A percentile compares a stretch with the other conserved stretches of the same genome.
These are phyloP conservation scores for Zymoseptoria tritici DNA, from an alignment of 2,329 filamentous ascomycete genomes.

Conservation along the genomic window DNA sequence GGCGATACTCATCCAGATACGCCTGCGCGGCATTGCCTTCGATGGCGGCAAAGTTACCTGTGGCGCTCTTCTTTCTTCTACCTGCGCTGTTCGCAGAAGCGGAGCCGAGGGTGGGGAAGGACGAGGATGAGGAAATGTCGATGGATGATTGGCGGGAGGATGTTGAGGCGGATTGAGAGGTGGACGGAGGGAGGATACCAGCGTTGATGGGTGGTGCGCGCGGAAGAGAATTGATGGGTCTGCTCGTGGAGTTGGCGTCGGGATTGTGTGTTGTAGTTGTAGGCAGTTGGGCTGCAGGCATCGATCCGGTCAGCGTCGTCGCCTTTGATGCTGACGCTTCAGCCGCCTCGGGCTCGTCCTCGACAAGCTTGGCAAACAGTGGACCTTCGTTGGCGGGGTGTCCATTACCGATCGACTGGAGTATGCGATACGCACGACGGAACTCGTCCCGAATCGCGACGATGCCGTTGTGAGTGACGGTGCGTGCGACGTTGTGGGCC, in stretches of 20 bases:
- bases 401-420: conserved; percentile 46
- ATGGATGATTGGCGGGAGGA: conserved; percentile 3
- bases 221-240: not conserved
- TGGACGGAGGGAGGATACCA: not conserved
- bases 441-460: conserved; percentile 80
- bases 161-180: not conserved
- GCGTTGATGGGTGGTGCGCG: not conserved
- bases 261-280: not conserved
- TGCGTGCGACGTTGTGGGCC: conserved; percentile 80
- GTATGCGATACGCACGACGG: conserved; percentile 67
- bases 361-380: conserved; percentile 11
- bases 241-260: not conserved
- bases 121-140: conserved; percentile 19
- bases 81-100: conserved; percentile 4
- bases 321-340: not conserved
- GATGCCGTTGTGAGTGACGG: conserved; percentile 75
- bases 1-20: conserved; percentile 20
- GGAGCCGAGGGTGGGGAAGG: conserved; percentile 23
- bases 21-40: conserved; percentile 20
- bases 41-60: conserved; percentile 17
- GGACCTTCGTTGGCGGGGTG: conserved; percentile 7
- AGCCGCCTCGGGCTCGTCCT: conserved; percentile 2
- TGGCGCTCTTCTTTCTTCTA: conserved; percentile 13
- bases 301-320: not conserved
- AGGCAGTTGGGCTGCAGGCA: not conserved